Evolutionary conservation across 208 protist species (phyloP).

Genomic region (Trypanosoma lewisi): DNA sequence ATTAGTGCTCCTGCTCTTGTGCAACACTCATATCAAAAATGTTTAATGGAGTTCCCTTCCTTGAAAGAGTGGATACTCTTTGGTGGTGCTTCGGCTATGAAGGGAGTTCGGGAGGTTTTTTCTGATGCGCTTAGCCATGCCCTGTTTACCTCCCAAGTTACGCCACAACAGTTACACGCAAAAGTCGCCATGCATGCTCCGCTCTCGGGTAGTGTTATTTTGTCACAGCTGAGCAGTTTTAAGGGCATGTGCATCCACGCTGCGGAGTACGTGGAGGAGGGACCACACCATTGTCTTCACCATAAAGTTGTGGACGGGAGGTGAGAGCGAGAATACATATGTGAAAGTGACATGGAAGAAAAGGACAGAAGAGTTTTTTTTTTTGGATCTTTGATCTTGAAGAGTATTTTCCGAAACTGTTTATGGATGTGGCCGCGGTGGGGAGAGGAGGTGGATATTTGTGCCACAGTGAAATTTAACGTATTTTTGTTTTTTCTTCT

Average conservation of each 20-base stretch:
- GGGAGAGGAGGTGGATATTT: no score
- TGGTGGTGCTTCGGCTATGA: conserved; percentile 30
- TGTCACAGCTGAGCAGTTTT: conserved; percentile 75
- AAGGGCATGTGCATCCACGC: conserved; percentile 67
- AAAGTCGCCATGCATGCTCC: conserved; percentile 42
- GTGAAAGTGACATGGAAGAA: background rate
- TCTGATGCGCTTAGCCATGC: conserved; percentile 24
- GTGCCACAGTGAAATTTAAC: no score
- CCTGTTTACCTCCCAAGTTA: conserved; percentile 9
- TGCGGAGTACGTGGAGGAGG: conserved; percentile 71
- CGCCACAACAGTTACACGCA: conserved; percentile 28
- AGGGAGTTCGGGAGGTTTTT: conserved; percentile 22
- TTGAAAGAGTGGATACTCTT: conserved; percentile 42
- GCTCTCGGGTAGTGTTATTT: conserved; percentile 57
- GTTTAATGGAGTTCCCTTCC: conserved; percentile 16
- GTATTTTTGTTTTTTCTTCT: conserved; percentile 11
- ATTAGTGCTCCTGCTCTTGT: conserved; percentile 16
- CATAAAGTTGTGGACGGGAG: conserved; percentile 55
- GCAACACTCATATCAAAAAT: conserved; percentile 22
- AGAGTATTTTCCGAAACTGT: background rate
- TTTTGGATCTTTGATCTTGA: background rate
- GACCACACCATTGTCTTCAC: conserved; percentile 62
- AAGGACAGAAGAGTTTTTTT: no score
- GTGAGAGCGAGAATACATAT: conserved; percentile 19
- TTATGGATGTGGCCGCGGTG: no score